These are phyloP conservation scores for Elsinoe perseae DNA, from an alignment of 2,329 filamentous ascomycete genomes.

Conservation along the genomic window DNA sequence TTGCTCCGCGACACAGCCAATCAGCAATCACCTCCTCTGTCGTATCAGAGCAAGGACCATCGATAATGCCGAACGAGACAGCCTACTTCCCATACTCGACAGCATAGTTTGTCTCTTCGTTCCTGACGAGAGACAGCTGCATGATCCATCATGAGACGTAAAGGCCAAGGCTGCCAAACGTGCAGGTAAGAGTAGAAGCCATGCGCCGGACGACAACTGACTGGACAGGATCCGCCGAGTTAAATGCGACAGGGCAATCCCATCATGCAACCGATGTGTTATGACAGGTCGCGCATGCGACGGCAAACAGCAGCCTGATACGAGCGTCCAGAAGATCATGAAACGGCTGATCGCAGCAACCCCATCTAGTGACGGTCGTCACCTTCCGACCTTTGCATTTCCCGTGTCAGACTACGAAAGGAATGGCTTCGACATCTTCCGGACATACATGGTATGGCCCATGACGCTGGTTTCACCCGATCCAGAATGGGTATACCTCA, in stretches of 20 bases:
- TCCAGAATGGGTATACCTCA: constrained; percentile 10
- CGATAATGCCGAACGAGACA: background rate
- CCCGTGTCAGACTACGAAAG: background rate
- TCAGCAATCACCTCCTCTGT: background rate
- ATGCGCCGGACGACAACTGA: background rate
- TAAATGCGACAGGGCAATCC: constrained; percentile 4
- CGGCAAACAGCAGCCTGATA: background rate
- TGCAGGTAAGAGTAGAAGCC: background rate
- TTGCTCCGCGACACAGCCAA: background rate
- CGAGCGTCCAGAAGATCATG: background rate
- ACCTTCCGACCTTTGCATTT: background rate
- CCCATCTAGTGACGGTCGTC: background rate
- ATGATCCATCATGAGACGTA: background rate
- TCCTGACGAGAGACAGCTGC: background rate
- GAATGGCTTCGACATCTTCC: constrained; percentile 3
- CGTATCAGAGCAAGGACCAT: constrained; percentile 7
- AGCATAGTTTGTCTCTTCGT: background rate
- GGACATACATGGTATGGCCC: constrained; percentile 8
- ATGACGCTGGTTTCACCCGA: constrained; percentile 9
- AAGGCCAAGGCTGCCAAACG: constrained; percentile 6
- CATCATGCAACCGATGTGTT: constrained; percentile 5
- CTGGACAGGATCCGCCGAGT: constrained; percentile 1
- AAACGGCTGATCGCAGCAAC: background rate
- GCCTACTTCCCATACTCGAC: background rate
- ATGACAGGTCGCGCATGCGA: constrained; percentile 1